A percentile compares a stretch with the other conserved stretches of the same genome.
Evolutionary conservation across 441 rosid genomes (phyloP).

Genomic region (Pelargonium fulgidum): DNA sequence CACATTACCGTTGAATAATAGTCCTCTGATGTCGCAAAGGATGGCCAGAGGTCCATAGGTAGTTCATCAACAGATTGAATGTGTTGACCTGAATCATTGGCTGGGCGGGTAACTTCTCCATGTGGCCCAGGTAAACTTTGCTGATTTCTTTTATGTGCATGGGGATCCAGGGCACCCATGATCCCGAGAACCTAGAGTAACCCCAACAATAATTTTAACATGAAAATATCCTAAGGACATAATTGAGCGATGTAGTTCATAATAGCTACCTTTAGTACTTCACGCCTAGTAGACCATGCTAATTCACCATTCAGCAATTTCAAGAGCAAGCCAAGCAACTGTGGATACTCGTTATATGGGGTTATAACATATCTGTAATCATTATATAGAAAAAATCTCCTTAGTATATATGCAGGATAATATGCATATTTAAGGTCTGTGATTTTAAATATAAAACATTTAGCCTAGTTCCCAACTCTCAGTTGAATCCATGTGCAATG

Average conservation of each 20-base stretch:
- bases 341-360: constrained; percentile 93
- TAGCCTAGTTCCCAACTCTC: constrained; percentile 5
- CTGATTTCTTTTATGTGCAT: constrained; percentile 87
- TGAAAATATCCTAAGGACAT: constrained; percentile 17
- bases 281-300: constrained; percentile 96
- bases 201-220: constrained; percentile 25
- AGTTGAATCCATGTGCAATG: neutral
- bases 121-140: constrained; percentile 69
- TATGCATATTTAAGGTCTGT: constrained; percentile 6
- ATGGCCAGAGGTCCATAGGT: constrained; percentile 89
- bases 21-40: constrained; percentile 94
- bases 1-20: constrained; percentile 81
- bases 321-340: constrained; percentile 85
- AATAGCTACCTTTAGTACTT: constrained; percentile 83
- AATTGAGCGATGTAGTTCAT: constrained; percentile 18
- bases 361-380: constrained; percentile 80
- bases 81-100: constrained; percentile 94
- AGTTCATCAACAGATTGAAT: constrained; percentile 81
- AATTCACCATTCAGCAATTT: constrained; percentile 96
- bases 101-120: constrained; percentile 83
- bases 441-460: neutral
- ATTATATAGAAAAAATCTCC: constrained; percentile 2
- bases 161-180: constrained; percentile 99
- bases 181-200: constrained; percentile 86
- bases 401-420: constrained; percentile 17